Conservation (phyloP, 2,329 filamentous ascomycete genomes). For the Fusarium oligoseptatum region DNA sequence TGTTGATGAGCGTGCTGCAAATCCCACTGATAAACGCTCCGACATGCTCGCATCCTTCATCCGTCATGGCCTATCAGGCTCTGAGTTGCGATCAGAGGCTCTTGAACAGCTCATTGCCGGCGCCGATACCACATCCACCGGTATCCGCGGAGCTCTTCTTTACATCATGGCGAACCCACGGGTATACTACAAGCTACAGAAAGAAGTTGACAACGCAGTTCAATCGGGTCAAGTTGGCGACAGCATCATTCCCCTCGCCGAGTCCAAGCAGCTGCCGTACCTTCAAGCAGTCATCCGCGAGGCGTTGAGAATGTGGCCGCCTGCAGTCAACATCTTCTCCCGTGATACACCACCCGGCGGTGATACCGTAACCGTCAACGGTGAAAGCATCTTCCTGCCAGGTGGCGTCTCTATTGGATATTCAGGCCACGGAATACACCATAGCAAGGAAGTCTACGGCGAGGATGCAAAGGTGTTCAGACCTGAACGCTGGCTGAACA, state of each 20-base stretch:
- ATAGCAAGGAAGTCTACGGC: constrained; percentile 51
- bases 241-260: constrained; percentile 45
- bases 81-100: constrained; percentile 51
- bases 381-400: constrained; percentile 56
- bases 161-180: constrained; percentile 64
- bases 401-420: constrained; percentile 49
- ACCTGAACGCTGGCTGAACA: constrained; percentile 56
- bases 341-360: constrained; percentile 47
- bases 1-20: constrained; percentile 45
- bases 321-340: constrained; percentile 55
- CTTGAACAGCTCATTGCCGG: constrained; percentile 54
- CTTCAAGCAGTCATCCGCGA: constrained; percentile 65
- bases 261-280: constrained; percentile 59
- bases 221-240: constrained; percentile 48
- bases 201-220: constrained; percentile 63
- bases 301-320: constrained; percentile 61
- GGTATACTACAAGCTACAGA: constrained; percentile 60
- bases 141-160: constrained; percentile 62
- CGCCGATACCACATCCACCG: constrained; percentile 54
- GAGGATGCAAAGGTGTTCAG: constrained; percentile 50
- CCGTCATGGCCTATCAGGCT: constrained; percentile 52
- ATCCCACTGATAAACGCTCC: constrained; percentile 44
- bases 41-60: constrained; percentile 61
- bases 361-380: constrained; percentile 48
- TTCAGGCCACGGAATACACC: constrained; percentile 50